Base-by-base conservation (phyloP, 805 yeast genomes). In the Saccharomyces mikatae region DNA sequence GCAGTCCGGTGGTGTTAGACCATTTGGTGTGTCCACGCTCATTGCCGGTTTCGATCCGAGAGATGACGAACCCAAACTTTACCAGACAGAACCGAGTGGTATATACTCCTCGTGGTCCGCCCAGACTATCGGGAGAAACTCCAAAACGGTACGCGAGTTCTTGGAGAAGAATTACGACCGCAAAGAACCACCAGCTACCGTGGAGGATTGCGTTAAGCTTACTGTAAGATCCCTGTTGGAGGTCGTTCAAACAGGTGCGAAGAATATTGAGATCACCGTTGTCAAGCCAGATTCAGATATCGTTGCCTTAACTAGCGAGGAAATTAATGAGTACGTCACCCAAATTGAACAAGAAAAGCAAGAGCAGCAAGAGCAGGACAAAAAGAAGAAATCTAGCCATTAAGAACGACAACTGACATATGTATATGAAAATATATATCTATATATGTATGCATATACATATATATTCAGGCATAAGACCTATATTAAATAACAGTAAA, bases 51-150 rank as follows among this genome's bases (percentile, higher is more conserved):
- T 94, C 65, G 98, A 94, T 74, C 84, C 85, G 53, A 60, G 63
- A 44, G 96, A 89, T 72, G 73, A 72, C 24, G 80, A 78, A 32
- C 97, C 98, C 48, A 84, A 81, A 69, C 79, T 94, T 60, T 94
- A 85, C 74, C 95, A 88, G 71, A 94, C 99, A 11, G 99, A 94
- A 71, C 99, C 99, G 47, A 87, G 96, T 49, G 99, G 99, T 27
- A 92, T 94, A 60, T 92, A 86, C 70, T 88, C 95, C 49, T 96
- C 97, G 2, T 94, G 99, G 99, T 89, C 91, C 71, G 97, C 98
- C 32, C 92, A 89, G 68, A 90, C 98, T 21, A 94, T 94, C 66
- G 99, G 99, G 55, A 83, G 97, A 67, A 87, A 94, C 58, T 81
- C 94, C 58, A 92, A 94, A 71, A 92, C 98, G 2, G 97, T 94